Evolutionary conservation across 768 basidiomycete species (phyloP), one percentile per base, ranked within the genome.

Genomic region (Postia placenta): DNA sequence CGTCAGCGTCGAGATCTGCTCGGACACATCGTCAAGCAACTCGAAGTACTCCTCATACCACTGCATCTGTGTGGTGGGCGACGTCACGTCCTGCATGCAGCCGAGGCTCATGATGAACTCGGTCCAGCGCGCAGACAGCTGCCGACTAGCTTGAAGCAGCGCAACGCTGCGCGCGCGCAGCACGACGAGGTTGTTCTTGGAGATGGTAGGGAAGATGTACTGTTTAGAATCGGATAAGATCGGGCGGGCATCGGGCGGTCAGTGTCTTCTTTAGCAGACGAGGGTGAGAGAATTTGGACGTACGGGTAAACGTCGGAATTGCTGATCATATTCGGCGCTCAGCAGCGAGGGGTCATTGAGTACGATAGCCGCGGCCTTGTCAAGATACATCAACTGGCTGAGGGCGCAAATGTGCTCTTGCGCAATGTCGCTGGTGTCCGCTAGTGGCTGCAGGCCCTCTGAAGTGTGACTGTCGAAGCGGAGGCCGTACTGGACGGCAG

Each of bases 21-120:
- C 47, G 28, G 54, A 39, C 17, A 57, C 45, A 28, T 60, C 56
- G 28, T 58, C 56, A 15, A 62, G 48, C 7, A 55, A 50, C 27
- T 58, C 49, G 59, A 58, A 62, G 54, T 60, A 62, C 19, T 48
- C 37, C 14, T 48, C 43, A 42, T 56, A 57, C 59, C 59, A 59
- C 40, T 53, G 52, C 5, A 41, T 46, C 14, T 51, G 55, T 9
- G 38, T 26, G 38, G 26, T 11, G 17, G 51, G 33, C 28, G 47
- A n/a, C 40, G 49, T 53, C 36, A 49, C 12, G 36, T 40, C 45
- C 23, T 47, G 41, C 47, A 44, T 46, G 38, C 50, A 11, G 48
- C 25, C 17, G 23, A 50, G n/a, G 50, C 51, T 35, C 26, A 49
- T 12, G 20, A 44, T 23, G 50, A 56, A 25, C 14, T 41, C 39